Conservation (phyloP, 164 flowering plant species). For the Macadamia integrifolia region DNA sequence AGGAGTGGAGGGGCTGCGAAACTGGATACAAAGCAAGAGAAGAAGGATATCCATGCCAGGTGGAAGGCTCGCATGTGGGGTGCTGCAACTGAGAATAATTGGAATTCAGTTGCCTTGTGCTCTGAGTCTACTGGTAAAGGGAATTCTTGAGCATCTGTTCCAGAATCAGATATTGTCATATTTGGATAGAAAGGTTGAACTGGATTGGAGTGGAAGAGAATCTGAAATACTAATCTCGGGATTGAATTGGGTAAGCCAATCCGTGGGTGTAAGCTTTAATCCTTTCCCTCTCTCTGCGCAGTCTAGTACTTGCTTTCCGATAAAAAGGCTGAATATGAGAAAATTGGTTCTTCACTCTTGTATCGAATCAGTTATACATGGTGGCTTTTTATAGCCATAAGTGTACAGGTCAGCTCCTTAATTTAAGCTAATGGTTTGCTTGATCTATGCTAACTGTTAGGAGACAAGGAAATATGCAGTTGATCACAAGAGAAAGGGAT, state of each 20-base stretch:
- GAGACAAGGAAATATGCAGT: too few species aligned
- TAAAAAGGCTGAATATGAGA: too few species aligned
- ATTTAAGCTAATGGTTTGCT: too few species aligned
- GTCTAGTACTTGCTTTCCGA: too few species aligned
- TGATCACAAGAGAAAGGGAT: too few species aligned
- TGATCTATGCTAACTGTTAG: too few species aligned
- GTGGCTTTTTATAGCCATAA: too few species aligned
- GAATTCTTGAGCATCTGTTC: conserved; percentile 25
- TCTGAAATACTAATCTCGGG: not conserved
- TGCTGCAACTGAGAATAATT: conserved; percentile 37
- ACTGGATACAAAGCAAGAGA: conserved; percentile 71
- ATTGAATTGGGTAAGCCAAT: not conserved
- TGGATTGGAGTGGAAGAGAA: not conserved
- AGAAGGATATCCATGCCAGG: conserved; percentile 82
- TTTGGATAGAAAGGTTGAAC: not conserved
- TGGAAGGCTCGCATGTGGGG: conserved; percentile 92
- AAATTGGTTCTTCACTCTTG: too few species aligned
- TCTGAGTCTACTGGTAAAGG: conserved; percentile 78
- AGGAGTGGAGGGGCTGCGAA: conserved; percentile 82
- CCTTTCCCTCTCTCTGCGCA: too few species aligned
- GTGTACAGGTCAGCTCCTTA: too few species aligned
- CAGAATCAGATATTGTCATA: conserved; percentile 17
- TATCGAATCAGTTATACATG: too few species aligned
- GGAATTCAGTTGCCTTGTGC: conserved; percentile 60
- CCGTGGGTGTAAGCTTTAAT: not conserved